Base-by-base conservation (phyloP, 139 green algal species). In the Astrephomene gubernaculifera region DNA sequence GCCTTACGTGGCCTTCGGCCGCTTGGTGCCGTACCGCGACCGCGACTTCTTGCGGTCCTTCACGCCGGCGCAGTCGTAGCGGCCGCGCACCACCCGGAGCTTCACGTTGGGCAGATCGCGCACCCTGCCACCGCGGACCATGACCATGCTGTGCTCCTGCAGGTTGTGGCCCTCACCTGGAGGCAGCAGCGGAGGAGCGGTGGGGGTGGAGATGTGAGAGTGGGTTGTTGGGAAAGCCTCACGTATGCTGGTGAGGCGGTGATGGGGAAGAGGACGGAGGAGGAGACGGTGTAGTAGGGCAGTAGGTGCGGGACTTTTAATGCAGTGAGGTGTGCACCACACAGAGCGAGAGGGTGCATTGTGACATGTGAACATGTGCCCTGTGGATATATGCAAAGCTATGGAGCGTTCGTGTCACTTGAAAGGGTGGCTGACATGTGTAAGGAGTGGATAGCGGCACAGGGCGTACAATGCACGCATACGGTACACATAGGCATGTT, bases 121-220 rank as follows among this genome's bases (percentile, higher is more conserved):
- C 31, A 94, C 91, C 49, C 96, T 88, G 36, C 95, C 94, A 41
- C 95, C 96, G 29, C 93, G 86, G 84, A 98, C 64, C 63, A 97
- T 67, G 80, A 98, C 94, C 35, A 98, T 91, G 39, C 92, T 95
- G 81, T 98, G 94, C 91, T 98, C 95, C 90, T 97, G 95, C 76
- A 97, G 82, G 53, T 90, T 90, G 82, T 92, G 89, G 31, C 89
- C 89, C 71, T 92, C 86, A 31, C 89, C 89, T 92, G 85, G n/a
- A 76, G n/a, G n/a, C n/a, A n/a, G n/a, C n/a, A n/a, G n/a, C n/a
- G n/a, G n/a, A n/a, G n/a, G n/a, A n/a, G n/a, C n/a, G 68, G 68
- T 17, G 49, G 49, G 49, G 14, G 49, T 12, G 14, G 17, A 57
- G 49, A 57, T 25, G 49, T 17, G 17, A 12, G 49, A 57, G 49